These are phyloP conservation scores for Arthrobotrys pseudoclavata DNA, from an alignment of 2,329 filamentous ascomycete species.

Conservation along the genomic window DNA sequence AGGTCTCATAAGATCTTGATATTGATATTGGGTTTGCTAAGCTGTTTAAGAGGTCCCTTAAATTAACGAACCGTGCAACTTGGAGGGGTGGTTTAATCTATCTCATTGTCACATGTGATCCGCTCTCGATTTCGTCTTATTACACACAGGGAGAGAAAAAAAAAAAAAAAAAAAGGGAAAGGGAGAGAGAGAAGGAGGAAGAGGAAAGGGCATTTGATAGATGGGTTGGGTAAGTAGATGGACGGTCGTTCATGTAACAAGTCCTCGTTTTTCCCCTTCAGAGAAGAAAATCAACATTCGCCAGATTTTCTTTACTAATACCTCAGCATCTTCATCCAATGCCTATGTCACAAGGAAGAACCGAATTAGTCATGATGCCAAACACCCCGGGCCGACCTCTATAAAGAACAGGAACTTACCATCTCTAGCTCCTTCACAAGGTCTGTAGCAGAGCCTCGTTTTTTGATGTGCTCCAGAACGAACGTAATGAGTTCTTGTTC, in stretches of 20 bases:
- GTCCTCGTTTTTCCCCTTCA: conserved; percentile 89
- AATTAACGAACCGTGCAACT: no score
- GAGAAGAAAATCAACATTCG: conserved; percentile 98
- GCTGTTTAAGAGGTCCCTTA: no score
- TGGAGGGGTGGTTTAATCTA: no score
- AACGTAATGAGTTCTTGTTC: conserved; percentile 95
- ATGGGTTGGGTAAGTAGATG: background rate
- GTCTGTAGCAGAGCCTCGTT: conserved; percentile 80
- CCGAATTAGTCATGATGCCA: conserved; percentile 3
- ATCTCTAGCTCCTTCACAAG: conserved; percentile 87
- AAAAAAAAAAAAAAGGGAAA: no score
- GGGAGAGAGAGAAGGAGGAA: no score
- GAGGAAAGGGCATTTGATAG: no score
- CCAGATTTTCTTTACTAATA: conserved; percentile 96
- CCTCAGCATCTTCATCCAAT: conserved; percentile 93
- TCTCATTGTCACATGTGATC: no score
- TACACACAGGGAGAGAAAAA: no score
- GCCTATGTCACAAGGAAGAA: conserved; percentile 70
- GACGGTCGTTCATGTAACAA: conserved; percentile 73
- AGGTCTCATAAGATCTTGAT: background rate
- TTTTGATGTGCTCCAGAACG: conserved; percentile 86
- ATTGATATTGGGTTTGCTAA: background rate
- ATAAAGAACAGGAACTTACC: conserved; percentile 70
- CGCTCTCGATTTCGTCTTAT: no score
- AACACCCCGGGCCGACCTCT: no score